Percentiles rank a stretch among this genome's conserved stretches.
These are phyloP conservation scores for Histomonas meleagridis DNA, from an alignment of 208 protist species.

Conservation along the genomic window DNA sequence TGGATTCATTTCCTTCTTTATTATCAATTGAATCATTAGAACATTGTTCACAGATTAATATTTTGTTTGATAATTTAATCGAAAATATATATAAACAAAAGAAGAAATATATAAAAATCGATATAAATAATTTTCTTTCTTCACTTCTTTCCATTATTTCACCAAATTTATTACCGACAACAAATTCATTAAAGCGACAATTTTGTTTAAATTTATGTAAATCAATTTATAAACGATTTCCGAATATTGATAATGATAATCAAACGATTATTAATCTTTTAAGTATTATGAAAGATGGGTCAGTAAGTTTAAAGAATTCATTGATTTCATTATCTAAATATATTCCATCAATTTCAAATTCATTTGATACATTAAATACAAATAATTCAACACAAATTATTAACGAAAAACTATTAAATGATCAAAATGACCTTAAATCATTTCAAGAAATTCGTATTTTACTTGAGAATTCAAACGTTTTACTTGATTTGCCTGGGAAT, in stretches of 20 bases:
- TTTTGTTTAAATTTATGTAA: no score
- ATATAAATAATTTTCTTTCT: no score
- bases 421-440: neutral
- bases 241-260: neutral
- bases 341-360: no score
- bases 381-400: no score
- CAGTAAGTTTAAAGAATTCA: neutral
- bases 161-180: no score
- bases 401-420: no score
- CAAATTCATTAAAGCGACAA: no score
- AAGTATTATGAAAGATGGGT: neutral
- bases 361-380: no score
- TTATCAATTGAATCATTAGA: neutral
- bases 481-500: neutral
- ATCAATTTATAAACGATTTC: neutral
- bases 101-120: no score
- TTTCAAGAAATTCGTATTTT: neutral
- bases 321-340: neutral
- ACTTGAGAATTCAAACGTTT: neutral
- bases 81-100: no score
- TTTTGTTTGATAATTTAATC: neutral
- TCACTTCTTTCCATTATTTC: no score
- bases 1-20: neutral
- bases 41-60: neutral
- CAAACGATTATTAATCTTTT: neutral